Evolutionary conservation across 2,329 filamentous ascomycete species (phyloP), one percentile per base, ranked within the genome.

Genomic region (Trichoderma arundinaceum): DNA sequence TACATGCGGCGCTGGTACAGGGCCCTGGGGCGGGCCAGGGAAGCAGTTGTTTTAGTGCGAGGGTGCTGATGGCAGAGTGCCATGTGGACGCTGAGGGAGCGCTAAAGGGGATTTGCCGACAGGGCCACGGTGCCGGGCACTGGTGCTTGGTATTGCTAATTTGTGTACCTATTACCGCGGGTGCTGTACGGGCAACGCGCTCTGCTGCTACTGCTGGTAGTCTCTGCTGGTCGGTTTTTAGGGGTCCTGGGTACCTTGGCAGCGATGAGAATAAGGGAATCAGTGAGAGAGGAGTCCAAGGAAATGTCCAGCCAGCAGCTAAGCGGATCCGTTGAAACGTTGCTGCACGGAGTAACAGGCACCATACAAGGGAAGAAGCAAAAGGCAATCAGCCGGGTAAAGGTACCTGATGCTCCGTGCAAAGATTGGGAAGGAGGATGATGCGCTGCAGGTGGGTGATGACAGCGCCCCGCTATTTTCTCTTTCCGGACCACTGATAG

Each of bases 91-190:
- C 22, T 28, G 22, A 46, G 17, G 35, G 35, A 41, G 58, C 58
- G 46, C 58, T 61, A 61, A 51, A 51, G 44, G 58, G 58, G 35
- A 61, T 51, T 61, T 61, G 46, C 58, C 58, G 58, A 43, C 58
- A 41, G 44, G 44, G 46, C 15, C 39, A 15, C 58, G 10, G 46
- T 13, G 38, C 13, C 48, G 28, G 22, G 22, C 4, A 28, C 4
- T 28, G 22, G 22, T 28, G 4, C 22, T 28, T 28, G 22, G 22
- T 28, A 28, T 28, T 28, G 4, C 22, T 28, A 28, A 28, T 4
- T 4, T 28, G 2, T 28, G 28, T 35, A 52, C 28, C 49, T 33
- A 13, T 15, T 52, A 39, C 52, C 35, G 38, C 19, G 19, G 52
- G 22, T 28, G 4, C 4, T 28, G 12, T n/a, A 56, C 22, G 38